Conservation (phyloP, 345 rosid species). For the Citropsis articulata region DNA sequence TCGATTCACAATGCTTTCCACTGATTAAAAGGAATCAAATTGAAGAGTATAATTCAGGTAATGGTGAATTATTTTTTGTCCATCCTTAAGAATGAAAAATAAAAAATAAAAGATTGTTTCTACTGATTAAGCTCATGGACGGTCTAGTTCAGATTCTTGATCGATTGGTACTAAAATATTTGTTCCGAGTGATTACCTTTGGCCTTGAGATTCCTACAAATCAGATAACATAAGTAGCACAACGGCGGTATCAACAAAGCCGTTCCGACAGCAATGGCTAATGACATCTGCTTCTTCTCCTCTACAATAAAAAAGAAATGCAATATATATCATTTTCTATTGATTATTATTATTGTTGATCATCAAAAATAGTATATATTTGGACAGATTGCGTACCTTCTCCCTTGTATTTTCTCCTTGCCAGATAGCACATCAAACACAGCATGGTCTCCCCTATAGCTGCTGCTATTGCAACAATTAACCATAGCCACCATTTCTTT, state of each 20-base stretch:
- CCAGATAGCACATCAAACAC: neutral
- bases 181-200: neutral
- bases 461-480: neutral
- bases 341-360: no score
- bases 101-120: no score
- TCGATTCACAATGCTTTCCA: neutral
- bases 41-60: neutral
- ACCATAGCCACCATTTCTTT: slow-evolving; percentile 2
- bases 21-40: neutral
- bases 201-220: neutral
- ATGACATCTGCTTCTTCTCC: neutral
- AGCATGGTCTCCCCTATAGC: no score
- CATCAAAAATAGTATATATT: no score
- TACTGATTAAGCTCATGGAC: no score
- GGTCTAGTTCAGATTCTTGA: no score
- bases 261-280: neutral
- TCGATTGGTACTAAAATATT: no score
- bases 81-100: no score
- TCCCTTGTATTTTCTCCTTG: neutral
- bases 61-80: no score
- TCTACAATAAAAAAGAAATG: neutral
- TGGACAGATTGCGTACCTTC: neutral
- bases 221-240: neutral
- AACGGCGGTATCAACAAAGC: neutral
- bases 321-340: no score